These are phyloP conservation scores for Passalora sequoiae DNA, from an alignment of 2,329 filamentous ascomycete genomes.

Conservation along the genomic window DNA sequence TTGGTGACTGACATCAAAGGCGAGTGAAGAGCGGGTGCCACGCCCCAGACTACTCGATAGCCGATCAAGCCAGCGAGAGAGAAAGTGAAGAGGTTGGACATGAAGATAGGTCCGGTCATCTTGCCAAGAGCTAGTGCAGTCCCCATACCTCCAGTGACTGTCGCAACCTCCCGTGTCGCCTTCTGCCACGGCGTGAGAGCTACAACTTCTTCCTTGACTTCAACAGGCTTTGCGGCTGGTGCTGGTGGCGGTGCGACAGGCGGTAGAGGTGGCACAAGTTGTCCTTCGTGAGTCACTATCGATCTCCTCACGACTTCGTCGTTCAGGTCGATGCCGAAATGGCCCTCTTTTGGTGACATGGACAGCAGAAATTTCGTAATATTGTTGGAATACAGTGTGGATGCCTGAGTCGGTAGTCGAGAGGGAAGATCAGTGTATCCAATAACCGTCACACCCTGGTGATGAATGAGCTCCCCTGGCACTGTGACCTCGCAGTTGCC, in stretches of 20 bases:
- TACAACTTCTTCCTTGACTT: slow-evolving; percentile 53
- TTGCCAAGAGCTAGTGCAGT: slow-evolving; percentile 72
- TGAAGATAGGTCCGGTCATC: slow-evolving; percentile 74
- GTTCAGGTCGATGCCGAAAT: slow-evolving; percentile 72
- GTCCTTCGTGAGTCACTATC: slow-evolving; percentile 73
- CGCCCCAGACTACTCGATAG: slow-evolving; percentile 85
- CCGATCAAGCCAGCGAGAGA: slow-evolving; percentile 78
- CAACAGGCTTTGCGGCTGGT: slow-evolving; percentile 47
- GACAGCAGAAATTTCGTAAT: slow-evolving; percentile 84
- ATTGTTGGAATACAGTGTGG: slow-evolving; percentile 88
- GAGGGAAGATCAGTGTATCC: slow-evolving; percentile 84
- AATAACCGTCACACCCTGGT: slow-evolving; percentile 66
- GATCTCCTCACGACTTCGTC: slow-evolving; percentile 83
- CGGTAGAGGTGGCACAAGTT: slow-evolving; percentile 69
- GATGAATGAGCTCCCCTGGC: slow-evolving; percentile 60
- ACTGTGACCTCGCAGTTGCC: slow-evolving; percentile 82
- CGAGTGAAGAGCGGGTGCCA: slow-evolving; percentile 75
- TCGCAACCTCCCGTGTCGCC: slow-evolving; percentile 67
- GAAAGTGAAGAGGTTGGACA: slow-evolving; percentile 83
- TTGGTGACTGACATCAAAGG: slow-evolving; percentile 92
- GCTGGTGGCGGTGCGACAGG: slow-evolving; percentile 58
- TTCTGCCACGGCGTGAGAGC: slow-evolving; percentile 78
- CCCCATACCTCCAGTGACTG: slow-evolving; percentile 73
- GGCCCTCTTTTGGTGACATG: slow-evolving; percentile 69
- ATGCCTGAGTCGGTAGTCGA: slow-evolving; percentile 79